Conservation (phyloP, 148 eudicot species). For the Chenopodium formosanum region DNA sequence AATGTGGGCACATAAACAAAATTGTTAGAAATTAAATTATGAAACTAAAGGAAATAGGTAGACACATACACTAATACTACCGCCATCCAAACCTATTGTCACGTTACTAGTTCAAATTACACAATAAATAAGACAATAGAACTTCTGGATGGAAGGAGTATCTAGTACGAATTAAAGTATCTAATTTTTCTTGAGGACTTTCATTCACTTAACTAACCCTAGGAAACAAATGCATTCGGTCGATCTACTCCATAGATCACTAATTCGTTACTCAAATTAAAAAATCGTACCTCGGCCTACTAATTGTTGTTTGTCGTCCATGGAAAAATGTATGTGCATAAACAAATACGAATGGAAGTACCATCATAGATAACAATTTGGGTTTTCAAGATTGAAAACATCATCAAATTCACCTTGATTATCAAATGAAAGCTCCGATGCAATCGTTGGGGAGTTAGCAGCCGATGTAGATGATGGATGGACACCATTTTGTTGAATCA, state of each 20-base stretch:
- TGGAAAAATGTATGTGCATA: neutral
- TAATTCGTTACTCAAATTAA: too few relatives aligned
- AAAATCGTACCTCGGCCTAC: neutral
- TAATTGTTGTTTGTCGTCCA: neutral
- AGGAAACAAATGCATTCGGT: neutral
- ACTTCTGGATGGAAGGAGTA: neutral
- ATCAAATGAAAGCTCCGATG: conserved; percentile 14
- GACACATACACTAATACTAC: neutral
- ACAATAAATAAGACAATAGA: neutral
- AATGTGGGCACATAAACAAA: neutral
- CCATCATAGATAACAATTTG: neutral
- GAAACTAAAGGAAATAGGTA: neutral
- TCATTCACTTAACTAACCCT: neutral
- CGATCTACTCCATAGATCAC: too few relatives aligned
- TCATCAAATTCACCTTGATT: conserved; percentile 15
- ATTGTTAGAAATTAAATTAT: neutral
- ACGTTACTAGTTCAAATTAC: neutral
- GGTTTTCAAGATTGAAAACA: conserved; percentile 11
- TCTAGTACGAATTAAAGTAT: too few relatives aligned
- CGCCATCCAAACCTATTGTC: neutral
- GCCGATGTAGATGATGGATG: conserved; percentile 3
- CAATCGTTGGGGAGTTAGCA: neutral
- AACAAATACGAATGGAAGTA: neutral
- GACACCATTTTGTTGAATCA: neutral
- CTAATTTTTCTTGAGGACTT: neutral